Conservation (phyloP, 495 filamentous ascomycete species). For the Baudoinia panamericana region DNA sequence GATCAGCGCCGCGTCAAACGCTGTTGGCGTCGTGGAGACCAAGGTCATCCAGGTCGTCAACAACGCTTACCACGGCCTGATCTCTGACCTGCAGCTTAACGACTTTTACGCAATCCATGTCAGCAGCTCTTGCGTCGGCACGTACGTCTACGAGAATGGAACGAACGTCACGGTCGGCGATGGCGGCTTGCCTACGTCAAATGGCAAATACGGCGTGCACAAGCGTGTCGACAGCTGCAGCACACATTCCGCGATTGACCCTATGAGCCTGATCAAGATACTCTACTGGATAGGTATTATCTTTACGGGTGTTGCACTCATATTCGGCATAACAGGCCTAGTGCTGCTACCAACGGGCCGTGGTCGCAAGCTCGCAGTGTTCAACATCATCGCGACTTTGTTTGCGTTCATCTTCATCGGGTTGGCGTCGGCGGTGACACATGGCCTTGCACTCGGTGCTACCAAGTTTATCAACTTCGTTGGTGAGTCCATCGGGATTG, state of each 20-base stretch:
- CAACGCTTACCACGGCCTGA: conserved; percentile 36
- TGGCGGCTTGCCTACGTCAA: neutral
- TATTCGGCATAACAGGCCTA: conserved; percentile 35
- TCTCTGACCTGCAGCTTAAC: conserved; percentile 39
- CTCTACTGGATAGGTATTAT: conserved; percentile 52
- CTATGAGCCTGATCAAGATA: conserved; percentile 43
- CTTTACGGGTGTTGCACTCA: conserved; percentile 41
- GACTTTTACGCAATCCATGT: conserved; percentile 64
- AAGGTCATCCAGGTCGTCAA: conserved; percentile 25
- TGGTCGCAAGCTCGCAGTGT: conserved; percentile 24
- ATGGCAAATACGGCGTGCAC: conserved; percentile 14
- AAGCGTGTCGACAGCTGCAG: conserved; percentile 51
- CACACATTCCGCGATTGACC: conserved; percentile 46
- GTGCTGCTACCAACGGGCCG: conserved; percentile 25
- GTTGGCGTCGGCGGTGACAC: conserved; percentile 53
- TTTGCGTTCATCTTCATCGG: conserved; percentile 34
- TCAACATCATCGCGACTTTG: conserved; percentile 34
- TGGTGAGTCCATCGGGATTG: conserved; percentile 41
- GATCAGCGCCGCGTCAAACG: neutral
- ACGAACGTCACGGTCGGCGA: conserved; percentile 32
- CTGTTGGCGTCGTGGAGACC: conserved; percentile 2
- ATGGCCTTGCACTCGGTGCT: conserved; percentile 44
- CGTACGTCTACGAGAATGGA: conserved; percentile 36
- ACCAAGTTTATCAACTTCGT: conserved; percentile 44
- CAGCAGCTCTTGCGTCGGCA: conserved; percentile 53